phyloP scores from a whole-genome alignment of 306 rosid species.

The Ochetophila trinervis region DNA sequence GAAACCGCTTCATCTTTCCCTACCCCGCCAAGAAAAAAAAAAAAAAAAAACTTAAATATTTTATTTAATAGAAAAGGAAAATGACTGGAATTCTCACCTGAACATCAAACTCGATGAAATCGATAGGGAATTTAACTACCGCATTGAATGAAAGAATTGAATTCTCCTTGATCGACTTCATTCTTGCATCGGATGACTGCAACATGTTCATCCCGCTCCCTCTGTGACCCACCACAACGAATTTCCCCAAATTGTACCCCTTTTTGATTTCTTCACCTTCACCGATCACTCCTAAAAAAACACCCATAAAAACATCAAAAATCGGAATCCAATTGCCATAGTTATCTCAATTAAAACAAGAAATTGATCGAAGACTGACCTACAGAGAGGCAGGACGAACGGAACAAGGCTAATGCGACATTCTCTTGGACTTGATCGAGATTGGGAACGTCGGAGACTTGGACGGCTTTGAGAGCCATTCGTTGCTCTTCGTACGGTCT shows the following conservation, averaged over 20 bases:
- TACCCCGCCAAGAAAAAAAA: too few relatives aligned
- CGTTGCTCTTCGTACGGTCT: not conserved
- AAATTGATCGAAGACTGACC: not conserved
- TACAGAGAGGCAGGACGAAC: not conserved
- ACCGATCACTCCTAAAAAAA: not conserved
- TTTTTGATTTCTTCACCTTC: not conserved
- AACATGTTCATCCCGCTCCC: conserved; percentile 77
- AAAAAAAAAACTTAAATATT: too few relatives aligned
- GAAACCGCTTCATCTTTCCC: too few relatives aligned
- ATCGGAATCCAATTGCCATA: not conserved
- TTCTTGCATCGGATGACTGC: conserved; percentile 55
- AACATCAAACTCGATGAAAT: conserved; percentile 79
- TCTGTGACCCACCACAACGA: conserved; percentile 72
- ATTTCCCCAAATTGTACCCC: conserved; percentile 28
- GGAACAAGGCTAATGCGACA: conserved; percentile 7
- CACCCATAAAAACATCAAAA: not conserved
- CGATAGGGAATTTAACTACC: conserved; percentile 50
- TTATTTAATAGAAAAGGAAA: too few relatives aligned
- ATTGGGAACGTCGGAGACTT: conserved; percentile 55
- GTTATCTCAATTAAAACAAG: not conserved
- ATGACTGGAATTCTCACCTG: conserved; percentile 38
- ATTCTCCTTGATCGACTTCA: conserved; percentile 66
- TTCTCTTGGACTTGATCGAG: conserved; percentile 48
- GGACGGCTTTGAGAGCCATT: conserved; percentile 56
- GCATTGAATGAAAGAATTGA: conserved; percentile 63